Base-by-base conservation (phyloP, 257 asterid species). In the Pogostemon cablin region DNA sequence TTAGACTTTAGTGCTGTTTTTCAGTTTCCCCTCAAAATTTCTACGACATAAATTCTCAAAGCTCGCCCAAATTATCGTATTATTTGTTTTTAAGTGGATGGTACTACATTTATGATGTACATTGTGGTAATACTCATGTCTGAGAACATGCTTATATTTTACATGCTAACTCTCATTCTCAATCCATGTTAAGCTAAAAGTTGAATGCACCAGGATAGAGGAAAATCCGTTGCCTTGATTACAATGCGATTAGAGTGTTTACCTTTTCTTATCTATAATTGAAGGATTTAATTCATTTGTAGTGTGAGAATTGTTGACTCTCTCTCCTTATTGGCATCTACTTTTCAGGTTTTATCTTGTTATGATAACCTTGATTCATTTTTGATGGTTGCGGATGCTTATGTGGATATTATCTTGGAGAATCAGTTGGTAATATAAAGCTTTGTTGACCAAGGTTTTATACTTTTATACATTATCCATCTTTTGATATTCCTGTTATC, bases 371-470 rank as follows among this genome's bases (percentile, higher is more conserved):
- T 86, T 72, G 84, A 81, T 63, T 86, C 80, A 38, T 89, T 82
- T 82, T 75, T 87, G 83, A 84, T 77, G 84, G 83, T 92, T 79
- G 67, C 81, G 43, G 88, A 88, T 72, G 88, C 96, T 74, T 90
- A 83, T 78, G 60, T 82, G 83, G 96, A 92, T 41, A 87, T 92
- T 68, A 75, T 86, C 72, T 79, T 89, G 76, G 95, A 84, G 84
- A 85, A 82, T 81, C 87, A 85, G 71, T 73, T 79, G 89, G 98
- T 92, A 84, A 81, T 80, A 78, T 68, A 44, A 71, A 74, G 80
- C 69, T 75, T 75, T 63, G 50, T 75, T 5, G 37, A 53, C 40
- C 49, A 71, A 60, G 60, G 32, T 71, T 55, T 79, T 41, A 47
- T 72, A 20, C 49, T 64, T 72, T 52, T 66, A 12, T 47, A 38